A percentile compares a stretch with the other conserved stretches of the same genome.
These are phyloP conservation scores for Amanita inopinata DNA, from an alignment of 768 basidiomycete genomes.

Conservation along the genomic window DNA sequence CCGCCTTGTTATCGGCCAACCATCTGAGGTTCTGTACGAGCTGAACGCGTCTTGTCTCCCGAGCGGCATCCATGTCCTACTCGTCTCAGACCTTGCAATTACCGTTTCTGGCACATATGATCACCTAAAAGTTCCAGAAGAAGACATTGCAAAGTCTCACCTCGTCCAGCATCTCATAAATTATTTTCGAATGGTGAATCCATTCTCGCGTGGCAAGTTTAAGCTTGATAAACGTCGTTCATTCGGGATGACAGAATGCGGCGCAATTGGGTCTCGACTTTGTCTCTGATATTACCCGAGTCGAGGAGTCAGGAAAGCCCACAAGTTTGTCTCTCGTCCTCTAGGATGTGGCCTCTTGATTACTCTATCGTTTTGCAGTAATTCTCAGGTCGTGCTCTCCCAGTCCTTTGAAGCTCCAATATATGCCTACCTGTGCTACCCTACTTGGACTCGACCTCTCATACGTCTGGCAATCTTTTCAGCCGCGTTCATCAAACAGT, in stretches of 20 bases:
- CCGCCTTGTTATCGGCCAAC: slow-evolving; percentile 1
- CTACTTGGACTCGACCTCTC: slow-evolving; percentile 16
- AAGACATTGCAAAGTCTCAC: slow-evolving; percentile 37
- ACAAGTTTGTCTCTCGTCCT: slow-evolving; percentile 27
- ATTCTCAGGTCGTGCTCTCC: not conserved
- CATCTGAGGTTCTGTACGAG: slow-evolving; percentile 37
- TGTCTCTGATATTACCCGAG: slow-evolving; percentile 44
- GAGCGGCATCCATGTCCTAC: slow-evolving; percentile 37
- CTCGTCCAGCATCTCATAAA: slow-evolving; percentile 38
- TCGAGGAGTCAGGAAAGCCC: slow-evolving; percentile 29
- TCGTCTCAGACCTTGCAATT: slow-evolving; percentile 40
- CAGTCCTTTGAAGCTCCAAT: slow-evolving; percentile 3
- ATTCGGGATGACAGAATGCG: slow-evolving; percentile 52
- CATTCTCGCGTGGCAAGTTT: too few relatives aligned
- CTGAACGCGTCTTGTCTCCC: slow-evolving; percentile 28
- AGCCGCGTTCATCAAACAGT: slow-evolving; percentile 1
- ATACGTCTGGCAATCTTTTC: slow-evolving; percentile 17
- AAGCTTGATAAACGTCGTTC: too few relatives aligned
- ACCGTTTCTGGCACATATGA: slow-evolving; percentile 47
- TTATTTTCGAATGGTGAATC: slow-evolving; percentile 39
- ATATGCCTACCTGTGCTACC: slow-evolving; percentile 8
- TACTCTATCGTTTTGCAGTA: slow-evolving; percentile 7
- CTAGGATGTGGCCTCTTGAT: not conserved
- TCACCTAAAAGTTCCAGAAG: slow-evolving; percentile 26
- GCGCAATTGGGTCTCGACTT: slow-evolving; percentile 44